Evolutionary conservation across 192 early-diverging fungal genomes (phyloP).

Genomic region (Pecoramyces ruminantium): DNA sequence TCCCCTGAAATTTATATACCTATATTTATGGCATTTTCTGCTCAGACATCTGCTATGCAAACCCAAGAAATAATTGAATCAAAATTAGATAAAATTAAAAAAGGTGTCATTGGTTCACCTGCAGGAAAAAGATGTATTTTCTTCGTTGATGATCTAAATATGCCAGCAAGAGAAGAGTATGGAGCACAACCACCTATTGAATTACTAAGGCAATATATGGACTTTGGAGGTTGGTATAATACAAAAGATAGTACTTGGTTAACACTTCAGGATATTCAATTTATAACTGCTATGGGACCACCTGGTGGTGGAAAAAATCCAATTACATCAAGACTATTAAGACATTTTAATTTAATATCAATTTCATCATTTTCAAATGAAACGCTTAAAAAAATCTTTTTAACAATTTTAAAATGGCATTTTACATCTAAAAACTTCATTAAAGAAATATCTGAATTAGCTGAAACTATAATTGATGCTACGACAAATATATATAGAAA

Average conservation of each 20-base stretch:
- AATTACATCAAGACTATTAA: conserved; percentile 25
- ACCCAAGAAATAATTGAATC: conserved; percentile 38
- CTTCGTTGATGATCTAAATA: conserved; percentile 45
- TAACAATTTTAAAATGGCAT: conserved; percentile 35
- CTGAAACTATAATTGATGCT: conserved; percentile 19
- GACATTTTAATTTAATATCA: conserved; percentile 35
- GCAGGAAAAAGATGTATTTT: conserved; percentile 27
- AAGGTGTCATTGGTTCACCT: conserved; percentile 37
- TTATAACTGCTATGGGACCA: conserved; percentile 39
- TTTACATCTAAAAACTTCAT: conserved; percentile 22
- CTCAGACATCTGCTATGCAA: conserved; percentile 31
- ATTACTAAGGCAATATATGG: conserved; percentile 33
- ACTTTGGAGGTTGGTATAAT: conserved; percentile 32
- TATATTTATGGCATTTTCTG: conserved; percentile 39
- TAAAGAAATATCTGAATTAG: conserved; percentile 12
- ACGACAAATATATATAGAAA: conserved; percentile 27
- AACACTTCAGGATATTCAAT: conserved; percentile 26
- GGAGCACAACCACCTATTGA: conserved; percentile 46
- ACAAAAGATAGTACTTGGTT: conserved; percentile 44
- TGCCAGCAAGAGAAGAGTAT: conserved; percentile 42
- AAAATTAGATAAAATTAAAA: conserved; percentile 38
- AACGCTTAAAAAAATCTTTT: conserved; percentile 29
- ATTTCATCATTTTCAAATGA: conserved; percentile 32
- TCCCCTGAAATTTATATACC: conserved; percentile 28
- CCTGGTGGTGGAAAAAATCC: conserved; percentile 37